These are phyloP conservation scores for Phytophthora fragariae DNA, from an alignment of 352 stramenopile species.

Conservation along the genomic window DNA sequence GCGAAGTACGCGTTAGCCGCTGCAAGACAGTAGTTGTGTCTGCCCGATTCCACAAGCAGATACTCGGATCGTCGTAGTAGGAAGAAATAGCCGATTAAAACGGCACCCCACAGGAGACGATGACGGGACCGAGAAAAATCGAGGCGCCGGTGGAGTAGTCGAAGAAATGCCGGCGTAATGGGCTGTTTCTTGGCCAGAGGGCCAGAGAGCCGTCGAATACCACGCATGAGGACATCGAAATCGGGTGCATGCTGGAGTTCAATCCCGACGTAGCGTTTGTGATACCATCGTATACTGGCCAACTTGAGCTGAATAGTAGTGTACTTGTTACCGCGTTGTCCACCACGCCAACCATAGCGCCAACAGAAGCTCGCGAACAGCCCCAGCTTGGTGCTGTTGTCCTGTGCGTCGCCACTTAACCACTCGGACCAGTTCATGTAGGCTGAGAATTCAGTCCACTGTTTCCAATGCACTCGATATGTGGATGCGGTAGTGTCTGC, in stretches of 20 bases:
- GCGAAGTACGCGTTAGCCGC: not conserved
- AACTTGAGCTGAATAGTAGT: conserved; percentile 2
- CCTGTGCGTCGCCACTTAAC: not conserved
- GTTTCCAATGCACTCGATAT: not conserved
- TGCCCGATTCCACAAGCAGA: not conserved
- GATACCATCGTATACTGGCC: conserved; percentile 6
- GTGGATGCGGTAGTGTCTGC: not conserved
- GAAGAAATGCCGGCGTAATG: conserved; percentile 7
- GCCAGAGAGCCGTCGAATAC: not conserved
- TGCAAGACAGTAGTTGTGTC: conserved; percentile 6
- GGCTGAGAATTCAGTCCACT: not conserved
- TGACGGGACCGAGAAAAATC: not conserved
- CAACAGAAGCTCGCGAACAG: no score
- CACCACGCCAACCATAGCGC: not conserved
- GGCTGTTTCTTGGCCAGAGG: conserved; percentile 7
- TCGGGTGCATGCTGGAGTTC: not conserved
- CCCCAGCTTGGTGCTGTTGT: not conserved
- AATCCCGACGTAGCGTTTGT: not conserved
- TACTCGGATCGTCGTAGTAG: conserved; percentile 3
- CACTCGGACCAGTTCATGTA: conserved; percentile 1
- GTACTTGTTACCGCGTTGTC: conserved; percentile 1
- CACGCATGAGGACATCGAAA: not conserved
- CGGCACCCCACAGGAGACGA: not conserved
- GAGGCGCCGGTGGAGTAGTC: not conserved
- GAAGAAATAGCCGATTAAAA: not conserved